Evolutionary conservation across 2,329 filamentous ascomycete genomes (phyloP), one percentile per base, ranked within the genome.

Genomic region (Paraphaeosphaeria sporulosa): DNA sequence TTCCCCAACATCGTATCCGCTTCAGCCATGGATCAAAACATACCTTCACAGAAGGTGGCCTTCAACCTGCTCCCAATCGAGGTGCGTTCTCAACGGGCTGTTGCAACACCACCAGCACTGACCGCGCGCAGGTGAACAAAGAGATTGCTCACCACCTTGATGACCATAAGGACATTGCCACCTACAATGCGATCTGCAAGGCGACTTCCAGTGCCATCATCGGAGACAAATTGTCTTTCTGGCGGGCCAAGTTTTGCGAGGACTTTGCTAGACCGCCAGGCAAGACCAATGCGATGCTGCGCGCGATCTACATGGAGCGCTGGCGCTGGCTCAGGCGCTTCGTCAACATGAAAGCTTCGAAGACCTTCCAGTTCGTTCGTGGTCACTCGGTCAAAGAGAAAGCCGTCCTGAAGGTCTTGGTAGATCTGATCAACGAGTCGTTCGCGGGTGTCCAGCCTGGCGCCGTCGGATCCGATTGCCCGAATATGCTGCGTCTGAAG

Each of bases 211-310:
- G 75, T 62, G 77, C 81, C 7, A 69, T 85, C 55, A 75, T 81
- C 32, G 75, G 71, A 5, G 76, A 79, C 44, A 65, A 74, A 10
- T 58, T 64, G 25, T 80, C 78, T 7, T 82, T 85, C 67, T 86
- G 84, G 84, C 79, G 80, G 38, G 63, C 68, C 40, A 76, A 73
- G 19, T 86, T 83, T 64, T 67, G 75, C 15, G 57, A 71, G 23
- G 72, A 58, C 27, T 86, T 80, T 63, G 83, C 84, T 34, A 58
- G 65, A 51, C 62, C 61, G 4, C 38, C 60, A 0, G 50, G 63
- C 9, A 64, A 76, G 7, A 65, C 81, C 59, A 69, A 66, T 8
- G 47, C 71, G 30, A n/a, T 47, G 21, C 6, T 55, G 30, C 1
- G 27, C 2, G 2, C 10, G 1, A 1, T 30, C 46, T 83, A 83